These are phyloP conservation scores for Sechiopsis laciniata DNA, from an alignment of 306 rosid species.

Conservation along the genomic window DNA sequence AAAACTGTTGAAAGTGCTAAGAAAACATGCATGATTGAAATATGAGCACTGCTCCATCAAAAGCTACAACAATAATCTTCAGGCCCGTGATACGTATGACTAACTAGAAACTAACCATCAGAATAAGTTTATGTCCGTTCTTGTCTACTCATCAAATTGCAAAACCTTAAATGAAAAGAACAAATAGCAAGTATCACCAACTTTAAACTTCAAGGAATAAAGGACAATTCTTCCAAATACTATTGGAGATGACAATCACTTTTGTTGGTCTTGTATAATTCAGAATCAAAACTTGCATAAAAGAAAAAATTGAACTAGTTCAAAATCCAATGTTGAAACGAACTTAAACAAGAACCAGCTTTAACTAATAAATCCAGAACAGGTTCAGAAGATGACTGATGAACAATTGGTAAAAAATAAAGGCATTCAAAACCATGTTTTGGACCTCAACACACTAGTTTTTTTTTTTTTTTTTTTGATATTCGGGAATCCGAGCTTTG, in stretches of 20 bases:
- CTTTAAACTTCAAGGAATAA: slow-evolving; percentile 14
- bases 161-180: neutral
- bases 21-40: slow-evolving; percentile 4
- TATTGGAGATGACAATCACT: neutral
- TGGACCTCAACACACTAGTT: neutral
- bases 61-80: neutral
- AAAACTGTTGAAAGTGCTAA: neutral
- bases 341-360: neutral
- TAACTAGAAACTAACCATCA: neutral
- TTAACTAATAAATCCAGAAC: neutral
- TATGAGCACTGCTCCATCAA: neutral
- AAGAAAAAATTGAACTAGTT: neutral
- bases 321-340: neutral
- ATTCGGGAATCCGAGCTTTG: too few relatives aligned
- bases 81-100: neutral
- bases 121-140: neutral
- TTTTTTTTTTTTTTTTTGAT: too few relatives aligned
- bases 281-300: neutral
- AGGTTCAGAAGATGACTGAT: neutral
- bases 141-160: neutral
- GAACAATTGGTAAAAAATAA: too few relatives aligned
- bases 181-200: neutral
- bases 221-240: neutral
- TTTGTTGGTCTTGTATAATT: neutral
- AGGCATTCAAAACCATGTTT: too few relatives aligned